Percentiles rank a stretch among this genome's conserved stretches.
phyloP scores from a whole-genome alignment of 352 stramenopile species.

The Phytophthora meadii region DNA sequence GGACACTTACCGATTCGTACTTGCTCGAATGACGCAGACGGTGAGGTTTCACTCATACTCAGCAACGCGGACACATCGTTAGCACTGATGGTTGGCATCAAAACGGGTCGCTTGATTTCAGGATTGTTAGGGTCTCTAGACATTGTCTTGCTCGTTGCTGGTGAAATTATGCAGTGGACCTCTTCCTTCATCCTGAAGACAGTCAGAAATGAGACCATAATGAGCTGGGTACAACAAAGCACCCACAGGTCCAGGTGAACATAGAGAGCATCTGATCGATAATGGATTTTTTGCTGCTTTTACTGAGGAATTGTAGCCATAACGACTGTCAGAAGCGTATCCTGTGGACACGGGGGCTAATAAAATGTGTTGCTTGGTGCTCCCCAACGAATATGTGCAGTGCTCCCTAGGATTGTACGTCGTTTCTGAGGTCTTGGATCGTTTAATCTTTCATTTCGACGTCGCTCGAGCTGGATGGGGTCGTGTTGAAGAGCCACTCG shows the following conservation, averaged over 20 bases:
- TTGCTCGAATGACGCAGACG: slow-evolving; percentile 14
- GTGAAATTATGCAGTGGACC: slow-evolving; percentile 28
- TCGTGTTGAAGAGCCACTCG: slow-evolving; percentile 45
- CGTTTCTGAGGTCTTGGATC: not conserved
- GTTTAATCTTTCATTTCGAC: slow-evolving; percentile 33
- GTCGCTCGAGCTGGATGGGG: slow-evolving; percentile 23
- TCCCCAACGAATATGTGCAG: not conserved
- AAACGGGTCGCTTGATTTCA: slow-evolving; percentile 17
- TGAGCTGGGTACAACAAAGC: slow-evolving; percentile 23
- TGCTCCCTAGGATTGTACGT: slow-evolving; percentile 8
- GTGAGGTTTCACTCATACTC: slow-evolving; percentile 19
- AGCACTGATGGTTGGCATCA: slow-evolving; percentile 27
- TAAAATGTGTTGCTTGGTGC: slow-evolving; percentile 10
- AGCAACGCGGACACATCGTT: slow-evolving; percentile 36
- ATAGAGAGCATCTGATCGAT: slow-evolving; percentile 29
- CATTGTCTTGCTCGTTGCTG: slow-evolving; percentile 17
- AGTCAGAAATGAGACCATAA: not conserved
- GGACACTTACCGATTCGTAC: slow-evolving; percentile 34
- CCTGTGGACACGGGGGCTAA: too few species aligned
- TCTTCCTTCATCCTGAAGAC: slow-evolving; percentile 8
- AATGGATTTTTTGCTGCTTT: slow-evolving; percentile 30
- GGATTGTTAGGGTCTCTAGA: slow-evolving; percentile 7
- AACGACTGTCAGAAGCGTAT: slow-evolving; percentile 19
- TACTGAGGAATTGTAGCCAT: slow-evolving; percentile 30
- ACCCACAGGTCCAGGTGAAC: slow-evolving; percentile 17